Base-by-base conservation (phyloP, 2,329 filamentous ascomycete genomes). In the Cercospora citrullina region DNA sequence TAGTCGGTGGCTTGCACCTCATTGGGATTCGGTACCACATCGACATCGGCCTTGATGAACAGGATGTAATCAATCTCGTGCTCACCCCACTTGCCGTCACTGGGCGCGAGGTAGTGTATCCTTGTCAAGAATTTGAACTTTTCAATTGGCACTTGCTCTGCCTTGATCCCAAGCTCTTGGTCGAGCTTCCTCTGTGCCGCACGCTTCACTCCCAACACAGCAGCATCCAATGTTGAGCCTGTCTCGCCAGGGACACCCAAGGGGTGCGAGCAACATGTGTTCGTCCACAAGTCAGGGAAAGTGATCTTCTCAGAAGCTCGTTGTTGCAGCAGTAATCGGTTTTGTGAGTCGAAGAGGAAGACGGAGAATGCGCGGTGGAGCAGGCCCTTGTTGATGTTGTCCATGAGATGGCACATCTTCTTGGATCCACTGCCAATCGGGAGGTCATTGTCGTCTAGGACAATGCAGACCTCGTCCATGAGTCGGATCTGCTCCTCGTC, bases 281-380 rank as follows among this genome's bases (percentile, higher is more conserved):
- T 99, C 72, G 95, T 99, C 95, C 95, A 99, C 90, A 97, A 94
- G 79, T 97, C 93, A n/a, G 95, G 94, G 83, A 99, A 99, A 6
- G 95, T 99, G 78, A 99, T 99, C 85, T 99, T 99, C 84, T 98
- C 94, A 48, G 89, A 84, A 30, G 95, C 95, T 73, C 95, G 91
- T 84, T 98, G 95, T 83, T 99, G 95, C 62, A 99, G 89, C 55
- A 99, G 90, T 69, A 98, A 85, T 75, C 93, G 91, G 81, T 97
- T 96, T 79, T 95, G 87, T 70, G 92, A 90, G 83, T 98, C 93
- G 85, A 99, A 99, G 74, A 99, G 89, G 84, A 99, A 99, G 74
- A 96, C 92, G 68, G 94, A 98, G 82, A 99, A 99, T 71, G 95
- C 95, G 68, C 95, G 93, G 85, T 99, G 95, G 66, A 99, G 88